These are phyloP conservation scores for Seiridium cupressi DNA, from an alignment of 2,329 filamentous ascomycete species.

Conservation along the genomic window DNA sequence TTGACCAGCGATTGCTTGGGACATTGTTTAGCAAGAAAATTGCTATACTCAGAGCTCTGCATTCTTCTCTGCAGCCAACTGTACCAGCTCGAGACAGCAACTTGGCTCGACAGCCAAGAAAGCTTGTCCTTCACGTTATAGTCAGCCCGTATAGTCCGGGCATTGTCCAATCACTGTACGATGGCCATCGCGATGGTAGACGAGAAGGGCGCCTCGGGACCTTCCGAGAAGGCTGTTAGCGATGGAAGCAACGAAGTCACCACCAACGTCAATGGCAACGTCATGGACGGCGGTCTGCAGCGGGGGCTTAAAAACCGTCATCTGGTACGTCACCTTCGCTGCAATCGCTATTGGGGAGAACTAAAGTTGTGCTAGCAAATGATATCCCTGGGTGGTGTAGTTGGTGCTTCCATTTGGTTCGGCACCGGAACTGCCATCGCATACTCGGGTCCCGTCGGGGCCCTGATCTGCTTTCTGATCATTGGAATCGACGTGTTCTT, in stretches of 20 bases:
- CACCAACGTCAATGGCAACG: constrained; percentile 21
- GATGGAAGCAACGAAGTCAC: constrained; percentile 1
- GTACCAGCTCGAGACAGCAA: no score
- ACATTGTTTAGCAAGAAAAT: no score
- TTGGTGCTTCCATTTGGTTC: constrained; percentile 26
- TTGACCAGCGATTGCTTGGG: no score
- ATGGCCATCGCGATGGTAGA: neutral
- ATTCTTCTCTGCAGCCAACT: no score
- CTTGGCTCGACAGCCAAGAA: neutral
- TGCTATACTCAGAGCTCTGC: no score
- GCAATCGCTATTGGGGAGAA: neutral
- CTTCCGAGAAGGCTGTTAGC: neutral
- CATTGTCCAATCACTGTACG: neutral
- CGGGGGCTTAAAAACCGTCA: constrained; percentile 26
- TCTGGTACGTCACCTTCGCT: constrained; percentile 15
- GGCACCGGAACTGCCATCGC: constrained; percentile 27
- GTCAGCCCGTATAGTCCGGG: neutral
- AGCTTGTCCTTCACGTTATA: neutral
- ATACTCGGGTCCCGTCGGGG: constrained; percentile 28
- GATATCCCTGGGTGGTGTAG: constrained; percentile 26
- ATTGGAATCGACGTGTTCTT: constrained; percentile 30
- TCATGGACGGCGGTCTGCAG: constrained; percentile 24
- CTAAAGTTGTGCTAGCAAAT: constrained; percentile 16
- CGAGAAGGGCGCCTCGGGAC: neutral
- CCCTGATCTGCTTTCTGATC: constrained; percentile 29